Percentiles rank a stretch among this genome's conserved stretches.
These are phyloP conservation scores for Cryphonectria naterciae DNA, from an alignment of 2,329 filamentous ascomycete species.

Conservation along the genomic window DNA sequence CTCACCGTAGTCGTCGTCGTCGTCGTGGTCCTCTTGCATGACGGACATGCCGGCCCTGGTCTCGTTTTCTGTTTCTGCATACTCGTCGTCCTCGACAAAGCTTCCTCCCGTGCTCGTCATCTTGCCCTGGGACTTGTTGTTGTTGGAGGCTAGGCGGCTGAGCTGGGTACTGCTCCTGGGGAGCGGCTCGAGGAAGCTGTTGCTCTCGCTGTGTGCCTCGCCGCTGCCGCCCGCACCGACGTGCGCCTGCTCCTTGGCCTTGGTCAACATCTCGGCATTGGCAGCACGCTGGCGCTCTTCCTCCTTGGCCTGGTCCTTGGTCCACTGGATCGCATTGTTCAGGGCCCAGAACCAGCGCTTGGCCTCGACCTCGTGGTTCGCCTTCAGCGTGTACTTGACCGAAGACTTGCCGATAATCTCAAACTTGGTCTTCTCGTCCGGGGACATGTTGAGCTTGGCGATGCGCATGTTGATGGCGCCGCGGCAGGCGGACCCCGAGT, in stretches of 20 bases:
- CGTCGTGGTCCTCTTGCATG: slow-evolving; percentile 59
- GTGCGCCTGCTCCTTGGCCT: slow-evolving; percentile 71
- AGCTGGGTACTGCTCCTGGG: slow-evolving; percentile 51
- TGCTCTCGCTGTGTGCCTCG: slow-evolving; percentile 55
- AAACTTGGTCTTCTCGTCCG: slow-evolving; percentile 96
- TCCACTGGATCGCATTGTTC: slow-evolving; percentile 98
- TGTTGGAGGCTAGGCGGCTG: slow-evolving; percentile 45
- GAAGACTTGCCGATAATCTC: slow-evolving; percentile 98
- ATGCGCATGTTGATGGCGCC: slow-evolving; percentile 99
- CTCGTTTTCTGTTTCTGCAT: slow-evolving; percentile 25
- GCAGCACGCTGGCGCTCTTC: slow-evolving; percentile 78
- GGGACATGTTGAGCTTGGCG: slow-evolving; percentile 90
- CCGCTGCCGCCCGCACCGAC: slow-evolving; percentile 50
- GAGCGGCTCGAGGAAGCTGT: slow-evolving; percentile 52
- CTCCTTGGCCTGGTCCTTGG: slow-evolving; percentile 94
- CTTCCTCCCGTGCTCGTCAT: slow-evolving; percentile 53
- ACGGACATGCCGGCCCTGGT: slow-evolving; percentile 37
- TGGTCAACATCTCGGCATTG: slow-evolving; percentile 74
- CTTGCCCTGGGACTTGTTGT: slow-evolving; percentile 40
- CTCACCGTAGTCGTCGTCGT: slow-evolving; percentile 80
- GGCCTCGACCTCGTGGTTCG: slow-evolving; percentile 96
- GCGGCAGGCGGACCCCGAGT: slow-evolving; percentile 92
- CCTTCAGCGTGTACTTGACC: slow-evolving; percentile 97
- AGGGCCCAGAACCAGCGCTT: slow-evolving; percentile 99
- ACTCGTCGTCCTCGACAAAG: slow-evolving; percentile 54